Base-by-base conservation (phyloP, 2,329 filamentous ascomycete genomes). In the Kalmusia sp. region DNA sequence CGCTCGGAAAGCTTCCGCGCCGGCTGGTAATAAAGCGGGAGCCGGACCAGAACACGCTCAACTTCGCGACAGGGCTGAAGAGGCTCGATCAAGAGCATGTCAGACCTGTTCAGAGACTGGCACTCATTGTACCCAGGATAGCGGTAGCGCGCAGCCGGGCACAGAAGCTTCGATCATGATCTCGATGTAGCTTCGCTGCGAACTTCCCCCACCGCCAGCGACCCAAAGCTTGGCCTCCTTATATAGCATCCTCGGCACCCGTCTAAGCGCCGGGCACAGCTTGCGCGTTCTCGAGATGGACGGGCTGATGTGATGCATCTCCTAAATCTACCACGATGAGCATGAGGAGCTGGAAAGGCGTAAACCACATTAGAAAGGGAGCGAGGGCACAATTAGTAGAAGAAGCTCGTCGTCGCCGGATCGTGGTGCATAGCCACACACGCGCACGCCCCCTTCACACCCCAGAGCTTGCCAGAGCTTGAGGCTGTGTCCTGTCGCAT, bases 401-500 rank as follows among this genome's bases (percentile, higher is more conserved):
- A 48, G n/a, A 49, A 44, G 51, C 38, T 48, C 27, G 33, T 28
- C 30, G 6, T 48, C 33, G 25, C 34, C 40, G 28, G 31, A 53
- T 54, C 49, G 47, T 45, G 51, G 52, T 34, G 59, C 67, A 69
- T 62, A 64, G 67, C 67, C 65, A 58, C 61, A 51, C 31, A 33
- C 47, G 47, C 58, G 57, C 59, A 55, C 54, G 56, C 45, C 53
- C 59, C 62, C 62, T 58, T 61, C 54, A 61, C 59, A 54, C 51
- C 55, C 52, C 40, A 47, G 44, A 35, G 31, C 31, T 35, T 47
- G 14, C 33, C 40, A 43, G 41, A 59, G 51, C 63, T 54, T 69
- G 68, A 68, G 69, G 69, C 70, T 73, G 68, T 73, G 70, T 64
- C 55, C 47, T 60, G 63, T 67, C 65, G 65, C 66, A 59, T 59